Conservation (phyloP, 202 grass and related monocot genomes). For the Bolboschoenoplectus hybrid region DNA sequence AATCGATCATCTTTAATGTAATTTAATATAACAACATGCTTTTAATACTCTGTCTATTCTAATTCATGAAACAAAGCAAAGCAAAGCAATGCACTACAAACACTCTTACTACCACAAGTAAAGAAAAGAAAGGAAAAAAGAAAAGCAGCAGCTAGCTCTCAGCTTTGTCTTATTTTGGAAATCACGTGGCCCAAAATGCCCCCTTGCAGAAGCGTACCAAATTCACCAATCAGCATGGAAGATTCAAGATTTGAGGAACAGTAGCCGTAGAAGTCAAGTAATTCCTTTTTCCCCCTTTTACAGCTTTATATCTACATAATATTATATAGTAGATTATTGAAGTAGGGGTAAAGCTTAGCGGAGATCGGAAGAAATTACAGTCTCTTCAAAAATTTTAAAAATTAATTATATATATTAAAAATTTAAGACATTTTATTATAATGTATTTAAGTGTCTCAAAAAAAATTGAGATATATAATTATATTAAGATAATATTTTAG, state of each 20-base stretch:
- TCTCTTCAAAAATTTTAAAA: too few species aligned
- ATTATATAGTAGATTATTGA: not conserved
- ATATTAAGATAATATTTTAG: too few species aligned
- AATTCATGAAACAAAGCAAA: conserved; percentile 1
- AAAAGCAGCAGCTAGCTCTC: not conserved
- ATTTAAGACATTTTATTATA: too few species aligned
- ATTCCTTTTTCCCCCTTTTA: conserved; percentile 35
- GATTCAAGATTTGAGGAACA: not conserved
- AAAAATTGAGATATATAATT: too few species aligned
- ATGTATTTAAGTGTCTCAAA: too few species aligned
- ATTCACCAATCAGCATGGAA: conserved; percentile 20
- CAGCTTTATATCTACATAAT: conserved; percentile 21
- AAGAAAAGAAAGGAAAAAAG: conserved; percentile 16
- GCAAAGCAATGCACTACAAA: not conserved
- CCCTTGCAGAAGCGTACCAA: conserved; percentile 19
- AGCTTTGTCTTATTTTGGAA: conserved; percentile 40
- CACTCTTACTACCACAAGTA: not conserved
- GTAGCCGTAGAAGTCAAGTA: conserved; percentile 42
- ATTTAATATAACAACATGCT: conserved; percentile 34
- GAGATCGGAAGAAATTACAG: too few species aligned
- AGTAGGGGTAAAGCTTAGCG: too few species aligned
- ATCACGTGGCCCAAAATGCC: conserved; percentile 27
- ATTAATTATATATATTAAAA: too few species aligned
- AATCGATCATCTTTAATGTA: conserved; percentile 35
- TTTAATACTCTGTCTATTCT: conserved; percentile 30